A percentile compares a stretch with the other conserved stretches of the same genome.
Evolutionary conservation across 371 early-diverging fungal species (phyloP).

Genomic region (Zychaea mexicana): DNA sequence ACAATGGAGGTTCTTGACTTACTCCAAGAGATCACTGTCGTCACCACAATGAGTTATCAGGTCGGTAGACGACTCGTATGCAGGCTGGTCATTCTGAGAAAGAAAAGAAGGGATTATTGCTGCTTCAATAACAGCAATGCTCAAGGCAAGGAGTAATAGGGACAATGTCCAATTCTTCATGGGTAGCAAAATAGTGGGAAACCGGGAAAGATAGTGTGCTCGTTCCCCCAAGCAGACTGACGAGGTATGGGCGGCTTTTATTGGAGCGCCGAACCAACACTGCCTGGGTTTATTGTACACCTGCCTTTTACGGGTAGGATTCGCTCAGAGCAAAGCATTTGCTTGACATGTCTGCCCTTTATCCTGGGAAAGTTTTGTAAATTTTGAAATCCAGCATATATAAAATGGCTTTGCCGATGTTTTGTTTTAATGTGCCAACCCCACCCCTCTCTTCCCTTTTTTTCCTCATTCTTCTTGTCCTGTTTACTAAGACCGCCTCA

Average conservation of each 20-base stretch:
- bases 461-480: background rate
- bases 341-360: background rate
- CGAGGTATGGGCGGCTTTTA: too few species aligned
- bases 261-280: too few species aligned
- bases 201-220: background rate
- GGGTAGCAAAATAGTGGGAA: background rate
- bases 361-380: background rate
- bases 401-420: background rate
- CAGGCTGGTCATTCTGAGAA: constrained; percentile 9
- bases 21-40: constrained; percentile 14
- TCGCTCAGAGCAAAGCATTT: too few species aligned
- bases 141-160: background rate
- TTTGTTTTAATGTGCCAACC: background rate
- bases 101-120: background rate
- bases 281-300: too few species aligned
- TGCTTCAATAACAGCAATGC: background rate
- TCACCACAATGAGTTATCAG: constrained; percentile 7
- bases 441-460: background rate
- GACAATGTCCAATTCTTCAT: background rate
- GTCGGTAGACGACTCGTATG: background rate
- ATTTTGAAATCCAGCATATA: background rate
- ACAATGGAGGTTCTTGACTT: too few species aligned
- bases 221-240: too few species aligned
- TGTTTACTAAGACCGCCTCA: too few species aligned
- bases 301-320: too few species aligned